Conservation (phyloP, 176 grass and related monocot species). For the Musa schizocarpa region DNA sequence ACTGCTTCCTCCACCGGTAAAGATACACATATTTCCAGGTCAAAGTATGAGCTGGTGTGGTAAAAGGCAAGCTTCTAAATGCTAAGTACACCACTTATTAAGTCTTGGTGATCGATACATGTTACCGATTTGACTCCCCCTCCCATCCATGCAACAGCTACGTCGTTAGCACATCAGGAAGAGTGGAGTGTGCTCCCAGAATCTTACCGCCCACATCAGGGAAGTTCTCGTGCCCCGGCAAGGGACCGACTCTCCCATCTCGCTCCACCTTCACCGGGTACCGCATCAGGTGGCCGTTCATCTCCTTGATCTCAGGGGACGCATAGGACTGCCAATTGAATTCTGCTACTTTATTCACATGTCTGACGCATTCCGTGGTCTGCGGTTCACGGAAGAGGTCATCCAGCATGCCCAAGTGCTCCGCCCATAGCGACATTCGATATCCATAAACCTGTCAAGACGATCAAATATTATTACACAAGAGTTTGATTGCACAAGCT, state of each 20-base stretch:
- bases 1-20: too few relatives aligned
- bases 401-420: constrained; percentile 52
- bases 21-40: too few relatives aligned
- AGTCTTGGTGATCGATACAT: not conserved
- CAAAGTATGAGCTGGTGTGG: too few relatives aligned
- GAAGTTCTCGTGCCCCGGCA: not conserved
- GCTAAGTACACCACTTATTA: not conserved
- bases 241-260: not conserved
- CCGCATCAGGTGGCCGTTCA: constrained; percentile 27
- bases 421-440: constrained; percentile 81
- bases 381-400: constrained; percentile 44
- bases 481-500: too few relatives aligned
- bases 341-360: constrained; percentile 49
- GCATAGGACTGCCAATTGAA: constrained; percentile 49
- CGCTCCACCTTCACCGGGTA: not conserved
- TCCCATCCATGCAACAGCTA: not conserved
- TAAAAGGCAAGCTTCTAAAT: not conserved
- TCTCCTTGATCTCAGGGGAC: constrained; percentile 31
- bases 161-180: constrained; percentile 14
- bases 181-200: not conserved
- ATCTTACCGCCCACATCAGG: constrained; percentile 11
- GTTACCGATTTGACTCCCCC: not conserved
- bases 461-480: not conserved
- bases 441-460: constrained; percentile 65
- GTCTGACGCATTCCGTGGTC: constrained; percentile 39